A percentile compares a stretch with the other conserved stretches of the same genome.
These are phyloP conservation scores for Schizosaccharomyces lindneri DNA, from an alignment of 805 yeast genomes.

Conservation along the genomic window DNA sequence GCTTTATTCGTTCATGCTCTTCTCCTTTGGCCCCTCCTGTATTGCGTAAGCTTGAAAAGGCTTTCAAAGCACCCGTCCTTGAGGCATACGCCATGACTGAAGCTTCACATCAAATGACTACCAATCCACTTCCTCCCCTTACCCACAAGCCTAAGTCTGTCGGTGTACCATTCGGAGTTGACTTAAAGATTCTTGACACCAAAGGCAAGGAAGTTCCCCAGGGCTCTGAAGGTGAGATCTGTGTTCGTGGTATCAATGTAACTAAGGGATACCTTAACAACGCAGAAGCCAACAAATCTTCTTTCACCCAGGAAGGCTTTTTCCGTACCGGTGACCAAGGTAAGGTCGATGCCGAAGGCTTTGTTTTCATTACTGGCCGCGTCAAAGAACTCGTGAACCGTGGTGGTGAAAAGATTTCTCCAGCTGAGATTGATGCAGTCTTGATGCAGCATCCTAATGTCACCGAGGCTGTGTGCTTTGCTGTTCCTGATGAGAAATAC, in stretches of 20 bases:
- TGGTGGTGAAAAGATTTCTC: constrained; percentile 59
- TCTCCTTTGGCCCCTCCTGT: constrained; percentile 45
- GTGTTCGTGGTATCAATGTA: constrained; percentile 40
- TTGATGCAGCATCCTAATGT: constrained; percentile 38
- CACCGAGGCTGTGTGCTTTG: constrained; percentile 46
- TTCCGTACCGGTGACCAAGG: constrained; percentile 71
- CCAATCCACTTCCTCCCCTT: constrained; percentile 42
- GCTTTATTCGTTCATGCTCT: constrained; percentile 52
- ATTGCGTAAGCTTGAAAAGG: constrained; percentile 29
- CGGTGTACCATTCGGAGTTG: constrained; percentile 48
- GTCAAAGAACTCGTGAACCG: constrained; percentile 51
- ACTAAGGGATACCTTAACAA: constrained; percentile 52
- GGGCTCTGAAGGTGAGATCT: constrained; percentile 45
- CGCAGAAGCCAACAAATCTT: constrained; percentile 40
- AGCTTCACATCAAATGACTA: constrained; percentile 51
- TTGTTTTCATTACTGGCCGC: constrained; percentile 39
- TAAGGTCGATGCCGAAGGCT: constrained; percentile 30
- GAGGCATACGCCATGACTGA: constrained; percentile 70
- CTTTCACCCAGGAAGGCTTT: constrained; percentile 31
- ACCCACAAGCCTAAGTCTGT: constrained; percentile 46
- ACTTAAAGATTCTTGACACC: constrained; percentile 30
- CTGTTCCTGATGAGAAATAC: constrained; percentile 38
- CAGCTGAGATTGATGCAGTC: constrained; percentile 41
- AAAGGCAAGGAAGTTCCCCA: constrained; percentile 22
- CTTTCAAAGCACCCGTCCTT: constrained; percentile 39